A percentile compares a stretch with the other conserved stretches of the same genome.
Conservation (phyloP, 139 green algal genomes). For the Chlorella sp. region DNA sequence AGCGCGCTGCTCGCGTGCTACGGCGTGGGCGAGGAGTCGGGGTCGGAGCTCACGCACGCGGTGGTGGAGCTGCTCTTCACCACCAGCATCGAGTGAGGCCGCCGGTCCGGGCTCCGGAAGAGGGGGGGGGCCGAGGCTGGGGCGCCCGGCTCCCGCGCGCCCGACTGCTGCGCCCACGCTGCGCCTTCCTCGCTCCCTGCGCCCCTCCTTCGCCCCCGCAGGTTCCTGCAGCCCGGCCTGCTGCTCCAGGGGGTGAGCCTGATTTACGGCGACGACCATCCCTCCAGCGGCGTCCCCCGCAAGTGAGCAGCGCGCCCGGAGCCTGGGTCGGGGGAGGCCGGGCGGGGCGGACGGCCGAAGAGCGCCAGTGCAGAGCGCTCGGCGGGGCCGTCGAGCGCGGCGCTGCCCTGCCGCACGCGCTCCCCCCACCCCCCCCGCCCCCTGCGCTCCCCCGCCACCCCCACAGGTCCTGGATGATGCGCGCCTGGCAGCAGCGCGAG, state of each 20-base stretch:
- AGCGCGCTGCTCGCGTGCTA: slow-evolving; percentile 76
- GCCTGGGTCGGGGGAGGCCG: no score
- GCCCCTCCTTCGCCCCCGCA: slow-evolving; percentile 17
- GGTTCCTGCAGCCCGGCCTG: slow-evolving; percentile 83
- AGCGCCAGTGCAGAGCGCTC: no score
- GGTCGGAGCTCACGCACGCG: slow-evolving; percentile 49
- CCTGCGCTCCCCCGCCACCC: slow-evolving; percentile 38
- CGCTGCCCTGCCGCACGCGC: no score
- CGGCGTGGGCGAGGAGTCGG: slow-evolving; percentile 51
- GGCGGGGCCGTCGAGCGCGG: no score
- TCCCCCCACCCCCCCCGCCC: no score
- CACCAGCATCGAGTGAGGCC: slow-evolving; percentile 41
- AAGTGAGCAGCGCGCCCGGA: no score
- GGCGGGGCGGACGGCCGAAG: no score
- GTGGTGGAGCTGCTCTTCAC: slow-evolving; percentile 87
- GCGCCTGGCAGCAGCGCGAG: slow-evolving; percentile 55
- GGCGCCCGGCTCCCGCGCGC: not conserved
- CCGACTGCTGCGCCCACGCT: not conserved
- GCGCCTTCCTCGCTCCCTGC: not conserved
- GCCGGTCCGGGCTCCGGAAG: not conserved
- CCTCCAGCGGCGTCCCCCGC: no score
- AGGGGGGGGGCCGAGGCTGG: not conserved
- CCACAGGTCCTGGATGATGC: slow-evolving; percentile 60
- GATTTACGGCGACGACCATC: slow-evolving; percentile 25
- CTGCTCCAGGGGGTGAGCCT: slow-evolving; percentile 64